Base-by-base conservation (phyloP, 2,329 filamentous ascomycete species). In the Botrytis squamosa region DNA sequence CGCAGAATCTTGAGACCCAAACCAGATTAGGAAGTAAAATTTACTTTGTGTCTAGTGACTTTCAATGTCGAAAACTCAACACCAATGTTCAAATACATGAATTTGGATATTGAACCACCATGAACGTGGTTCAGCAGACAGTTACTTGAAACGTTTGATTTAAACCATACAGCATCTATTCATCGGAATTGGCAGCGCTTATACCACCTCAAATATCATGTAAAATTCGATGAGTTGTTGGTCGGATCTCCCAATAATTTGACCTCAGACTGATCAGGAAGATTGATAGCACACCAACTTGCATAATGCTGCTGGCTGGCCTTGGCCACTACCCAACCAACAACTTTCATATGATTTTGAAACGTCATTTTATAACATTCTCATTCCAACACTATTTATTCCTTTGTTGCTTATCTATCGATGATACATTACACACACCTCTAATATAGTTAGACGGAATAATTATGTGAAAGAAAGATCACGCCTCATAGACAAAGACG, bases 401-500 rank as follows among this genome's bases (percentile, higher is more conserved):
- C n/a, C 49, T 69, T 68, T 57, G n/a, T 68, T 40, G 9, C n/a
- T 25, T 25, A 20, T n/a, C 38, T 42, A 44, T 57, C 12, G 33
- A 57, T 42, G 6, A 57, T 57, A 25, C 3, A 57, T 57, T n/a
- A 42, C 36, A 52, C 49, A n/a, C 52, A 12, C 22, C 55, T 59
- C 25, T 20, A 29, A 38, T 33, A 3, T 25, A 44, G 25, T 57
- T 55, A 57, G 66, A 57, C 4, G 38, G 36, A 42, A 69, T n/a
- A 42, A 42, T 57, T 42, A 14, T 14, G 0, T 69, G 66, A 69
- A 69, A 69, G 66, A 57, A 42, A 57, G 46, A 18, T 69, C 49
- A 59, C n/a, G 66, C 49, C 38, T 33, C n/a, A 25, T 12, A 20
- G 33, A 69, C 66, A 69, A 69, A 69, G 66, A 69, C 36, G 18